These are phyloP conservation scores for Cephalotrichum gorgonifer DNA, from an alignment of 2,329 filamentous ascomycete species.

Conservation along the genomic window DNA sequence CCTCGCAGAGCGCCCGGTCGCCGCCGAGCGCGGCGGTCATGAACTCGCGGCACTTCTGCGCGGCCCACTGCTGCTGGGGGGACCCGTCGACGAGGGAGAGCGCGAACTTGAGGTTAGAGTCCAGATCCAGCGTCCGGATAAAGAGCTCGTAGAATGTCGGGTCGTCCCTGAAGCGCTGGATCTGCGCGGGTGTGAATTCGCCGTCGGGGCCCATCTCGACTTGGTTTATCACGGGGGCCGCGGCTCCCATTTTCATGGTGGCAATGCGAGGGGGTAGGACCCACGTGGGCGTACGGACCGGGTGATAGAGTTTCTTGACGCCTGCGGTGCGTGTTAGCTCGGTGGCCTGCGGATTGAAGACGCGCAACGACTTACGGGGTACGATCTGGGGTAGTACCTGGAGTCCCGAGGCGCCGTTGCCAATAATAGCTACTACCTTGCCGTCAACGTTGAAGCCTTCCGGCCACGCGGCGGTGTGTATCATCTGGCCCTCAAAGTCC, in stretches of 20 bases:
- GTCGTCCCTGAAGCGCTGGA: constrained; percentile 35
- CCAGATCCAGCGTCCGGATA: constrained; percentile 33
- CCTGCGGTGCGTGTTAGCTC: constrained; percentile 12
- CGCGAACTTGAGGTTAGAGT: constrained; percentile 31
- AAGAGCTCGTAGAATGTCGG: constrained; percentile 34
- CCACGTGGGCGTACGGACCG: constrained; percentile 32
- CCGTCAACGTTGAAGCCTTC: constrained; percentile 34
- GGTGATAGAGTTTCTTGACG: constrained; percentile 27
- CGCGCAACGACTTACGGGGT: constrained; percentile 18
- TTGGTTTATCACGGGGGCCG: constrained; percentile 14
- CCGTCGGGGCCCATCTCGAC: constrained; percentile 14
- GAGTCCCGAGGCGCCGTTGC: constrained; percentile 43
- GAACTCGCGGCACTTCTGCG: constrained; percentile 28
- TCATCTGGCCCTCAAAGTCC: constrained; percentile 33
- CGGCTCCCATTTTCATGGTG: constrained; percentile 21
- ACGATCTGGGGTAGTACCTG: constrained; percentile 42
- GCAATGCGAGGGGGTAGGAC: constrained; percentile 25
- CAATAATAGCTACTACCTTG: constrained; percentile 45
- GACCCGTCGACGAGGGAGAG: constrained; percentile 30
- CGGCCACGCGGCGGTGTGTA: constrained; percentile 46
- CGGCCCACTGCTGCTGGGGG: constrained; percentile 29
- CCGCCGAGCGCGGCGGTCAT: constrained; percentile 37
- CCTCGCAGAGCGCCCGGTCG: constrained; percentile 37
- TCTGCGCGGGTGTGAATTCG: constrained; percentile 21
- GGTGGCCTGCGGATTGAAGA: not conserved